Conservation (phyloP, 176 grass and related monocot genomes). For the Elaeis guineensis region DNA sequence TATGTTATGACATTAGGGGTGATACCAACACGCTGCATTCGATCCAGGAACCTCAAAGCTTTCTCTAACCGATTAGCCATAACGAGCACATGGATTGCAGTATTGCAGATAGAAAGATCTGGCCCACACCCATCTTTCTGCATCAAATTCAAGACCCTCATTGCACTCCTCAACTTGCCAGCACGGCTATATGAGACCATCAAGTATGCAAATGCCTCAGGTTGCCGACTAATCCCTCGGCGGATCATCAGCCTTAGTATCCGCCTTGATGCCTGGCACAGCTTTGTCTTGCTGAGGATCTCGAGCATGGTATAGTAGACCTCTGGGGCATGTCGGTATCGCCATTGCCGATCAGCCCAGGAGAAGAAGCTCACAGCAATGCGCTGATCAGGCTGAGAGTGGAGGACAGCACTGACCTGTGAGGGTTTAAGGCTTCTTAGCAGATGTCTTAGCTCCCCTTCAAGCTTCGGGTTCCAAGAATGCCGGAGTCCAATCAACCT, state of each 20-base stretch:
- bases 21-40: slow-evolving; percentile 53
- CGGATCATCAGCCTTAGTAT: slow-evolving; percentile 80
- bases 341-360: slow-evolving; percentile 81
- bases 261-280: slow-evolving; percentile 63
- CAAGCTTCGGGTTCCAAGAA: slow-evolving; percentile 60
- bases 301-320: slow-evolving; percentile 75
- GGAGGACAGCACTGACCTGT: slow-evolving; percentile 62
- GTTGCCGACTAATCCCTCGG: slow-evolving; percentile 23
- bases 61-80: slow-evolving; percentile 55
- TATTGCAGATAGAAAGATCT: slow-evolving; percentile 57
- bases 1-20: slow-evolving; percentile 43
- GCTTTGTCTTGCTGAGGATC: slow-evolving; percentile 68
- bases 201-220: slow-evolving; percentile 50
- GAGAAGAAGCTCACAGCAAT: slow-evolving; percentile 62
- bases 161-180: slow-evolving; percentile 66
- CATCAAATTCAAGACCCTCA: slow-evolving; percentile 90
- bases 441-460: slow-evolving; percentile 57
- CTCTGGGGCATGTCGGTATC: slow-evolving; percentile 71
- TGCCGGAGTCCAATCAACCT: slow-evolving; percentile 50
- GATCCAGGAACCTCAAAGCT: slow-evolving; percentile 47
- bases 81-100: slow-evolving; percentile 62
- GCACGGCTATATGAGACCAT: slow-evolving; percentile 87
- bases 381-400: slow-evolving; percentile 42
- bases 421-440: slow-evolving; percentile 48
- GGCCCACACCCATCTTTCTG: slow-evolving; percentile 73